These are phyloP conservation scores for Dictyostelium brefeldianum DNA, from an alignment of 78 protist species.

Conservation along the genomic window DNA sequence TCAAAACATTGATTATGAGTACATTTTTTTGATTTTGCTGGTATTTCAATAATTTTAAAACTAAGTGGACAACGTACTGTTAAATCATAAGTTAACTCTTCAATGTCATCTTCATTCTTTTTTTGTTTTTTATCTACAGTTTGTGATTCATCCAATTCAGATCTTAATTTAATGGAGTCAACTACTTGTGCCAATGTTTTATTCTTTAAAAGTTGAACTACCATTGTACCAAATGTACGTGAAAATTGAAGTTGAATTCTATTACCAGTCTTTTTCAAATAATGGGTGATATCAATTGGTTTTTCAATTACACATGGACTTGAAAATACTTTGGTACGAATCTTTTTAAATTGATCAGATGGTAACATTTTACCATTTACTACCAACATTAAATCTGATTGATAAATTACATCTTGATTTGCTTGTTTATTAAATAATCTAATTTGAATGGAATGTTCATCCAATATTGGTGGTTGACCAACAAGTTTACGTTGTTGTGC, in stretches of 20 bases:
- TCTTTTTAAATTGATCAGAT: constrained; percentile 1
- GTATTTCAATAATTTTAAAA: constrained; percentile 10
- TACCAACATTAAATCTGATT: neutral
- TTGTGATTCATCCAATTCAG: neutral
- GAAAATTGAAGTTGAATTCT: neutral
- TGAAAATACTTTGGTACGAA: constrained; percentile 2
- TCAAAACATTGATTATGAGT: constrained; percentile 62
- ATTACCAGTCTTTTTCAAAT: neutral
- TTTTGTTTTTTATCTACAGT: neutral
- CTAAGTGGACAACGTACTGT: constrained; percentile 34
- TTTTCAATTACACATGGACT: constrained; percentile 40
- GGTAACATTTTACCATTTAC: neutral
- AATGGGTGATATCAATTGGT: constrained; percentile 30
- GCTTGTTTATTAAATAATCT: constrained; percentile 2
- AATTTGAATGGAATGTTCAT: neutral
- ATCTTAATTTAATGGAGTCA: neutral
- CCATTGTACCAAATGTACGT: neutral
- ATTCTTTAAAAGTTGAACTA: constrained; percentile 12
- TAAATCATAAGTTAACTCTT: constrained; percentile 30
- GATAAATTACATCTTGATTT: neutral
- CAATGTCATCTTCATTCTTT: constrained; percentile 27
- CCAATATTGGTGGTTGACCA: neutral
- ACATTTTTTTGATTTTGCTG: constrained; percentile 30
- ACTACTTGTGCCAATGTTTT: neutral
- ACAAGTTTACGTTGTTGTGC: neutral